Base-by-base conservation (phyloP, 495 filamentous ascomycete species). In the Lichina pygmaea region DNA sequence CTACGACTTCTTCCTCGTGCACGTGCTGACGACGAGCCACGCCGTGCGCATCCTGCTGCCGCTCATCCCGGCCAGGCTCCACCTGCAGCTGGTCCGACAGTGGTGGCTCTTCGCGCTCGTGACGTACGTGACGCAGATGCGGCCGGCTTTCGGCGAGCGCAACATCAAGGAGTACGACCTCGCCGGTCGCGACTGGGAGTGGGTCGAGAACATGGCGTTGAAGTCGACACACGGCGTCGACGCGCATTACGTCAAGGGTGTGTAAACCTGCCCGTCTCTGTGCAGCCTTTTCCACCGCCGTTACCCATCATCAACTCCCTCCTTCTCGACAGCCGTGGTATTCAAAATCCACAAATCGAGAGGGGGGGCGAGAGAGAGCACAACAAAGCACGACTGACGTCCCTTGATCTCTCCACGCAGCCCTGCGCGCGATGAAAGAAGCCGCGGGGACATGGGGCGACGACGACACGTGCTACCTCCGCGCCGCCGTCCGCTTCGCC, bases 61-160 rank as follows among this genome's bases (percentile, higher is more conserved):
- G 0, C 55, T 81, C 6, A 66, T 93, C 11, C 86, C 84, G 0
- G 56, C 65, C 5, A 71, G 71, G 52, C 81, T 71, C 48, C 85
- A 89, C 49, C 54, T 82, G 36, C 62, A 62, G 13, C 60, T 95
- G 13, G 68, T 92, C 7, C 66, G 73, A 13, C 77, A 86, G 54
- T 93, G 91, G 80, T 93, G 82, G 85, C 60, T 95, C 5, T 66
- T 91, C 38, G 74, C 77, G 0, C 54, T 93, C 32, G 65, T 75
- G 0, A 70, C 84, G 2, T 95, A 91, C 50, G 72, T 89, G 32
- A 62, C 72, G 0, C 77, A 81, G 56, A 53, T 80, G 12, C 65
- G 86, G 11, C 85, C 82, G 2, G 62, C 68, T 44, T 70, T 93
- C 32, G 61, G 24, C 16, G 62, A 75, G 11, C 73, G 77, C 45